Evolutionary conservation across 129 eudicot species (phyloP), one percentile per base, ranked within the genome.

Genomic region (Chrysanthemum lavandulifolium): DNA sequence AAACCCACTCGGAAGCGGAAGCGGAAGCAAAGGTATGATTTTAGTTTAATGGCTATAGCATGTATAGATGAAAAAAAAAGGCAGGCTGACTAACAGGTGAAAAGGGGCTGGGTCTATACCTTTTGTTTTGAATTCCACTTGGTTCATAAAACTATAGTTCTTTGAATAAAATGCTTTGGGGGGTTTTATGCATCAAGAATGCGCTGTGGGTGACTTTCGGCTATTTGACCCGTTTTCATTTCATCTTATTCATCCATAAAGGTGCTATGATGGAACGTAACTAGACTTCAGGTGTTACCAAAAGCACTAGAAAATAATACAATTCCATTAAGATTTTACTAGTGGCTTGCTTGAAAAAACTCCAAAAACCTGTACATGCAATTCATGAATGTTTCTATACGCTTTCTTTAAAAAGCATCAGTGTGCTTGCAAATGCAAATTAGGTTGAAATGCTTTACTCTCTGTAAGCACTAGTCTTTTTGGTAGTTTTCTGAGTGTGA

Each of bases 1-100:
- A 72, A 18, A 49, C 50, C 43, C 27, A 65, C 76, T 29, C 31
- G 58, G 51, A 84, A 71, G 70, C 78, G 71, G 76, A 79, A 76
- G 49, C 29, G 61, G 40, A 55, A 65, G 18, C 49, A 29, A 58
- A 51, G 78, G 69, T 70, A 76, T 25, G 18, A 3, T 45, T 60
- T 5, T 25, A 13, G 11, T 74, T 31, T 61, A 8, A 25, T 49
- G 13, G 23, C 13, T 29, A 27, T 36, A 61, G 45, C 58, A 8
- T 69, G 40, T 21, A 15, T 76, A 33, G 7, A 0, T 52, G 14
- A n/a, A 13, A 13, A 13, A 13, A 53, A 53, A 13, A 2, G 19
- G 6, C 8, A 53, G 18, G n/a, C 15, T 3, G 66, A 27, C 6
- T 27, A 43, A 10, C 50, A 10, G 10, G 23, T n/a, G 3, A 36